phyloP scores from a whole-genome alignment of 176 grass and related monocot species.

The Chrysopogon serrulatus region DNA sequence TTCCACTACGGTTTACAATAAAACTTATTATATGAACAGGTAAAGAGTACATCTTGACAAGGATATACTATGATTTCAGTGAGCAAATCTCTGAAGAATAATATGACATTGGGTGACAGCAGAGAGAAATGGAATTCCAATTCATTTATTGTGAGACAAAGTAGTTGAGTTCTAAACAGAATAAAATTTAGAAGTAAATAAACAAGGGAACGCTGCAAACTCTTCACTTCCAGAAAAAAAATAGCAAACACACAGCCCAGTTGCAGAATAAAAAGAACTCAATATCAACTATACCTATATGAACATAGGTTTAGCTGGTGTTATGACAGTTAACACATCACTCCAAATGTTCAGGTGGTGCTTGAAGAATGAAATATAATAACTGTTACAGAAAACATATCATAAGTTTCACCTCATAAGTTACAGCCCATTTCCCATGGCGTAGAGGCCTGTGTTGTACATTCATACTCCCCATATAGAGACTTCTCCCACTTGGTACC shows the following conservation, averaged over 20 bases:
- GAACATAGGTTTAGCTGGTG: not conserved
- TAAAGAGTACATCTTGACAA: not conserved
- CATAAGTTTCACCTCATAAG: slow-evolving; percentile 64
- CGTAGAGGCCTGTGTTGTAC: slow-evolving; percentile 65
- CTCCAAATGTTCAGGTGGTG: not conserved
- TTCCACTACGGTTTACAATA: not conserved
- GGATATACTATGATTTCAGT: not conserved
- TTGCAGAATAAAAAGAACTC: not conserved
- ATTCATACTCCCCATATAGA: slow-evolving; percentile 83
- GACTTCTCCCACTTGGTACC: slow-evolving; percentile 55
- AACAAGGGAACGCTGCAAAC: not conserved
- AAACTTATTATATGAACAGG: not conserved
- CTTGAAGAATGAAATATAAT: slow-evolving; percentile 11
- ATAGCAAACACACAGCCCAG: not conserved
- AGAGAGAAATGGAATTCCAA: not conserved
- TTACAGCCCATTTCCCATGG: slow-evolving; percentile 78
- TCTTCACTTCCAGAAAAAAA: not conserved
- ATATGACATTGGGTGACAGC: not conserved
- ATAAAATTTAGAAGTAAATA: not conserved
- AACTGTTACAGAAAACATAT: not conserved
- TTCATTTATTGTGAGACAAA: not conserved
- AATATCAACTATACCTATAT: not conserved
- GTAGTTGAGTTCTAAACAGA: not conserved
- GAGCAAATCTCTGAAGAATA: not conserved
- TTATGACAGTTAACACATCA: not conserved